Evolutionary conservation across 2,329 filamentous ascomycete genomes (phyloP).

Genomic region (Aspergillus sp.): DNA sequence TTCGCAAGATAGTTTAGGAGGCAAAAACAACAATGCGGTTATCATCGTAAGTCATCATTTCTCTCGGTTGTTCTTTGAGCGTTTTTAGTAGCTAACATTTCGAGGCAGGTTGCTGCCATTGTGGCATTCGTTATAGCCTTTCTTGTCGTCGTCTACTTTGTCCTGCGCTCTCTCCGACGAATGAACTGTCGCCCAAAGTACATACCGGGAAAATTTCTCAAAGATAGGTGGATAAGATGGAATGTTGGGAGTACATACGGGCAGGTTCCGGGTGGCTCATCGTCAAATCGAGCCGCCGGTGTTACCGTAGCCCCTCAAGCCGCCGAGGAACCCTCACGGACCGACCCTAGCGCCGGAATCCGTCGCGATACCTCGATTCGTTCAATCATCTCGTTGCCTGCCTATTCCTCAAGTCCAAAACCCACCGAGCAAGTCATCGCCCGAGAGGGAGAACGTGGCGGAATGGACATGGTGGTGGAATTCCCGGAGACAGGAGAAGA

Average conservation of each 20-base stretch:
- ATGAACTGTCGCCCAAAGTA: constrained; percentile 51
- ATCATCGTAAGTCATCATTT: constrained; percentile 29
- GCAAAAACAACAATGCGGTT: constrained; percentile 28
- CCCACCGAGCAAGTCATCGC: constrained; percentile 80
- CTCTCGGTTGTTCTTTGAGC: not conserved
- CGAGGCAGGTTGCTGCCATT: constrained; percentile 24
- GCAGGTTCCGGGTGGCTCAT: constrained; percentile 32
- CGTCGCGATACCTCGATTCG: constrained; percentile 83
- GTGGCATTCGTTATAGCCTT: constrained; percentile 34
- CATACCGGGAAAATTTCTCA: constrained; percentile 52
- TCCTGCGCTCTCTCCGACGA: constrained; percentile 44
- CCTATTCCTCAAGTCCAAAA: constrained; percentile 72
- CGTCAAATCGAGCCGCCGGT: constrained; percentile 15
- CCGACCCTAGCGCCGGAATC: constrained; percentile 46
- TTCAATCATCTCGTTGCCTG: constrained; percentile 90
- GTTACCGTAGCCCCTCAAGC: constrained; percentile 30
- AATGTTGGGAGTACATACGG: constrained; percentile 43
- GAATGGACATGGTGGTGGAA: constrained; percentile 88
- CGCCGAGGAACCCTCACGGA: constrained; percentile 28
- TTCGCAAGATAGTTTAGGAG: not conserved
- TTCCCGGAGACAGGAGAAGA: constrained; percentile 77
- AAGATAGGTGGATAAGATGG: constrained; percentile 55
- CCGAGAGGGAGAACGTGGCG: constrained; percentile 84
- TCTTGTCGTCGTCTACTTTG: constrained; percentile 33
- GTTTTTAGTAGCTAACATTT: constrained; percentile 6